Evolutionary conservation across 768 basidiomycete genomes (phyloP).

Genomic region (Zangia roseola): DNA sequence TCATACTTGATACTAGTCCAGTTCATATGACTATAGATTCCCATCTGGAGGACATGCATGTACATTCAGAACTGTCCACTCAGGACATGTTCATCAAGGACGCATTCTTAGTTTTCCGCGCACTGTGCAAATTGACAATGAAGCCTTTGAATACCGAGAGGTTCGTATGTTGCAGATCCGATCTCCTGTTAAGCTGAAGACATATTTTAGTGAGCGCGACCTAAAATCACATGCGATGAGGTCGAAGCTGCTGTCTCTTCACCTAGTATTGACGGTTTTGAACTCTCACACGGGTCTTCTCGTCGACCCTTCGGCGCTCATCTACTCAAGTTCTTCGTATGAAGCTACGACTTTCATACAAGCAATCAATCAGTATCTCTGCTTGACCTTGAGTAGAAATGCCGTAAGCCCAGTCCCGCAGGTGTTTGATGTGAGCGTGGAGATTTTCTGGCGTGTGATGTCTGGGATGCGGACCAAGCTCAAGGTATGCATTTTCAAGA

Average conservation of each 20-base stretch:
- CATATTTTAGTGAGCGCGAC: slow-evolving; percentile 76
- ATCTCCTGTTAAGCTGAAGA: slow-evolving; percentile 13
- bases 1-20: slow-evolving; percentile 19
- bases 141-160: slow-evolving; percentile 93
- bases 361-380: slow-evolving; percentile 95
- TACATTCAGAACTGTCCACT: slow-evolving; percentile 53
- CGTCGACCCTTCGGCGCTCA: slow-evolving; percentile 83
- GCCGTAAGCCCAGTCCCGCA: slow-evolving; percentile 94
- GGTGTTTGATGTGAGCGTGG: slow-evolving; percentile 96
- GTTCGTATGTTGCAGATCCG: slow-evolving; percentile 40
- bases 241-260: slow-evolving; percentile 90
- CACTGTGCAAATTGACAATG: slow-evolving; percentile 97
- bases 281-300: slow-evolving; percentile 90
- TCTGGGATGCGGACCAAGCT: slow-evolving; percentile 92
- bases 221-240: slow-evolving; percentile 96
- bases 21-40: slow-evolving; percentile 23
- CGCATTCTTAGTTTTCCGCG: slow-evolving; percentile 95
- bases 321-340: slow-evolving; percentile 85
- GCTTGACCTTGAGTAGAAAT: slow-evolving; percentile 88
- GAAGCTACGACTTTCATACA: slow-evolving; percentile 90
- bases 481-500: slow-evolving; percentile 62
- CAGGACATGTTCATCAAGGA: slow-evolving; percentile 95
- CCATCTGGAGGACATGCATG: slow-evolving; percentile 14
- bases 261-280: slow-evolving; percentile 89
- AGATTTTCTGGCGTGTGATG: slow-evolving; percentile 98